Evolutionary conservation across 2,329 filamentous ascomycete species (phyloP).

Genomic region (Basipetospora chlamydospora): DNA sequence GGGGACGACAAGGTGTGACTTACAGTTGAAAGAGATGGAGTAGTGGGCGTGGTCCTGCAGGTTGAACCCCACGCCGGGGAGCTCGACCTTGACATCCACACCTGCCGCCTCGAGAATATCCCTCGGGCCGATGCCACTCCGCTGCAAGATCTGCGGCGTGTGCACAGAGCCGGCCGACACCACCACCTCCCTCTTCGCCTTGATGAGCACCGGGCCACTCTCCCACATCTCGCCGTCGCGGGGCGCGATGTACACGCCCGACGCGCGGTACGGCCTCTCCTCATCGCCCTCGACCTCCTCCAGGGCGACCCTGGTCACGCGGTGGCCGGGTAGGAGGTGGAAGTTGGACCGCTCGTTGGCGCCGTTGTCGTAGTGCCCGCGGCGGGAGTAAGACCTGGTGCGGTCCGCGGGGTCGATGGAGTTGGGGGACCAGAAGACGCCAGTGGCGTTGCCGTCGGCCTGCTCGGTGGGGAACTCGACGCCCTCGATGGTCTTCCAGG

Average conservation of each 20-base stretch:
- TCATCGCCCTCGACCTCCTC: background rate
- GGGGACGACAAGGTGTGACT: background rate
- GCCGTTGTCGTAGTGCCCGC: slow-evolving; percentile 15
- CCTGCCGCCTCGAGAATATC: slow-evolving; percentile 20
- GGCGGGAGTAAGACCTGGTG: slow-evolving; percentile 15
- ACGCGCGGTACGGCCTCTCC: background rate
- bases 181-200: slow-evolving; percentile 22
- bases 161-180: slow-evolving; percentile 25
- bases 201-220: slow-evolving; percentile 1
- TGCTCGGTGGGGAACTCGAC: slow-evolving; percentile 13
- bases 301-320: slow-evolving; percentile 7
- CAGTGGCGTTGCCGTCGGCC: slow-evolving; percentile 12
- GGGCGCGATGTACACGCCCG: slow-evolving; percentile 6
- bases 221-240: slow-evolving; percentile 6
- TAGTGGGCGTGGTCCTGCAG: slow-evolving; percentile 33
- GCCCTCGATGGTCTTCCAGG: slow-evolving; percentile 11
- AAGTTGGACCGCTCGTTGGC: slow-evolving; percentile 5
- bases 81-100: slow-evolving; percentile 36
- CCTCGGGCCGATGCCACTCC: slow-evolving; percentile 24
- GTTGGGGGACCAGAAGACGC: slow-evolving; percentile 18
- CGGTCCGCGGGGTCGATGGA: slow-evolving; percentile 14
- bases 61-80: slow-evolving; percentile 47
- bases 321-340: slow-evolving; percentile 8
- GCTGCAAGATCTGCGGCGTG: slow-evolving; percentile 26
- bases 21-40: slow-evolving; percentile 10